Conservation (phyloP, 179 eudicot species). For the Silene noctiflora region DNA sequence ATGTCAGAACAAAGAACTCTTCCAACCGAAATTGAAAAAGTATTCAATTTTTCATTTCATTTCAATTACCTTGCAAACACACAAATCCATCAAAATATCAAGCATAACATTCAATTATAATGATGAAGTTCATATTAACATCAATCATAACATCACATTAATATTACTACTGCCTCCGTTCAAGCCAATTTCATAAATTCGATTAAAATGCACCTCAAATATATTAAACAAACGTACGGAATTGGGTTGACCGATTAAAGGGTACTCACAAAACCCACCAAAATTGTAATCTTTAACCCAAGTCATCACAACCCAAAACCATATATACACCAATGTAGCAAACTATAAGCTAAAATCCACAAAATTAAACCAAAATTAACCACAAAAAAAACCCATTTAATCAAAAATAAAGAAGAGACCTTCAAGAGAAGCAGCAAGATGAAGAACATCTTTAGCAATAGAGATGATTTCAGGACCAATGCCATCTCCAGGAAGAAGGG, state of each 20-base stretch:
- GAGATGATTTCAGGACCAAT: constrained; percentile 94
- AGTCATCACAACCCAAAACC: background rate
- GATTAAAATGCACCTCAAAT: too few relatives aligned
- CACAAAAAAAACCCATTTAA: background rate
- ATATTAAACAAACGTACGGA: too few relatives aligned
- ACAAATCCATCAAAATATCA: background rate
- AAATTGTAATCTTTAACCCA: constrained; percentile 1
- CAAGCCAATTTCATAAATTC: too few relatives aligned
- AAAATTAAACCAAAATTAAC: too few relatives aligned
- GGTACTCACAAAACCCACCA: background rate
- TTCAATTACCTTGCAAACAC: background rate
- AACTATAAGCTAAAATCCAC: background rate
- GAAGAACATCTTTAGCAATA: constrained; percentile 71
- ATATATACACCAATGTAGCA: background rate
- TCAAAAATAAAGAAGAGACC: constrained; percentile 31
- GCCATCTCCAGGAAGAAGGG: constrained; percentile 93
- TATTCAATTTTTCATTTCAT: background rate
- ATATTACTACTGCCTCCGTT: too few relatives aligned
- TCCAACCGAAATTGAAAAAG: background rate
- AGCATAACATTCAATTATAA: too few relatives aligned
- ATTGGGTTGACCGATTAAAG: too few relatives aligned
- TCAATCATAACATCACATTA: background rate
- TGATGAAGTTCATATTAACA: background rate
- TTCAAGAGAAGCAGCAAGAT: constrained; percentile 60
- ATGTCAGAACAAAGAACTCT: too few relatives aligned